These are phyloP conservation scores for Rhododendron henanense DNA, from an alignment of 148 eudicot genomes.

Conservation along the genomic window DNA sequence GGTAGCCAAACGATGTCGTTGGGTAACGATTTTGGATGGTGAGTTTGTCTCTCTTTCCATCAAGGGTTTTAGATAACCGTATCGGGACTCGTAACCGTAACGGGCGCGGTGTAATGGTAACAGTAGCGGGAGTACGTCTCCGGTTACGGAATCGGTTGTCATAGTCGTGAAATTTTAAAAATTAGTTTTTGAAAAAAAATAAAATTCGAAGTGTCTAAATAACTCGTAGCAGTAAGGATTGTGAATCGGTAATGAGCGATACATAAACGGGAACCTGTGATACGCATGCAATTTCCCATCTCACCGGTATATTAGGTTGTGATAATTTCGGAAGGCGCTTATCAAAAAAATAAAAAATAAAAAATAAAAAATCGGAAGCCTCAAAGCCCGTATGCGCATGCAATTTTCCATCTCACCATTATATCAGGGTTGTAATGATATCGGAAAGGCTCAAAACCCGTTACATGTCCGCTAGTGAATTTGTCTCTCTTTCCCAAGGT, in stretches of 20 bases:
- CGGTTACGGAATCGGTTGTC: background rate
- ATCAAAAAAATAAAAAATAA: too few species aligned
- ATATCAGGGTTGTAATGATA: background rate
- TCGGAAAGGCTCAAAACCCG: background rate
- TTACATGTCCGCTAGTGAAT: background rate
- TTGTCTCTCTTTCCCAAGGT: background rate
- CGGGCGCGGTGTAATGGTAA: too few species aligned
- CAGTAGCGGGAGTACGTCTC: too few species aligned
- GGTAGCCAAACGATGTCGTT: constrained; percentile 52
- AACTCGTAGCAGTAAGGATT: background rate
- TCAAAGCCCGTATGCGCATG: background rate
- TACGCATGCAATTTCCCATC: too few species aligned
- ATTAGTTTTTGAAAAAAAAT: background rate
- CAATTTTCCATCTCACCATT: background rate
- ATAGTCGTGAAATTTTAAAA: background rate
- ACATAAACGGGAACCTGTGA: background rate
- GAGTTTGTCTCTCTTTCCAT: constrained; percentile 11
- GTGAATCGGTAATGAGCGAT: background rate
- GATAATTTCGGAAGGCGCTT: too few species aligned
- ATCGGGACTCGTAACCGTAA: background rate
- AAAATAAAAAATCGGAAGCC: background rate
- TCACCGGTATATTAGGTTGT: too few species aligned
- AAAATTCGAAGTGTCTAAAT: background rate
- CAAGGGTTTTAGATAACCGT: background rate
- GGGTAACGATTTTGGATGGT: constrained; percentile 97